Evolutionary conservation across 1,284 basidiomycete genomes (phyloP).

Genomic region (Lignosus rhinocerotis): DNA sequence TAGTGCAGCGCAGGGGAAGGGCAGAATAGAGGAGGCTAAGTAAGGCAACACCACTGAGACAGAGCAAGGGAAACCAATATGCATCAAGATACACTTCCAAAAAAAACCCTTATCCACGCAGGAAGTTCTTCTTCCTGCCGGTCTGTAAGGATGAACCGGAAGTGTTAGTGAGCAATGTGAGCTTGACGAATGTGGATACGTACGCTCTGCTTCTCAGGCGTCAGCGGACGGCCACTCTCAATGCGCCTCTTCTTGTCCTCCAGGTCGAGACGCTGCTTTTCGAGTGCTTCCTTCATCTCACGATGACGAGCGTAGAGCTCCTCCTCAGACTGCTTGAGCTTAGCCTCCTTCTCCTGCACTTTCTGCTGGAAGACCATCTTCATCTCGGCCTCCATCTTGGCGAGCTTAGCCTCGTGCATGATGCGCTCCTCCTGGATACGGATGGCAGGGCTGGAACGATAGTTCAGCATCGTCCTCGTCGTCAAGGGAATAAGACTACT

Average conservation of each 20-base stretch:
- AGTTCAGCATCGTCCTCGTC: constrained; percentile 10
- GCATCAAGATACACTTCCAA: constrained; percentile 18
- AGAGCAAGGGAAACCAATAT: constrained; percentile 29
- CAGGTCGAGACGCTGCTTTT: constrained; percentile 93
- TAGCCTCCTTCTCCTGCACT: constrained; percentile 97
- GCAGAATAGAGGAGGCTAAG: constrained; percentile 32
- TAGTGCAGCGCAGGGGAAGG: constrained; percentile 33
- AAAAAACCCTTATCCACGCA: constrained; percentile 53
- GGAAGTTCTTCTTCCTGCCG: constrained; percentile 78
- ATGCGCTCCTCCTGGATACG: constrained; percentile 94
- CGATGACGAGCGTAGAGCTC: constrained; percentile 96
- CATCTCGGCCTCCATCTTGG: constrained; percentile 99
- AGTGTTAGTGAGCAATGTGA: not conserved
- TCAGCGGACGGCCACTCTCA: constrained; percentile 91
- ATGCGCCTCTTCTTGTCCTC: constrained; percentile 98
- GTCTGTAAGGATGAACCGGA: constrained; percentile 39
- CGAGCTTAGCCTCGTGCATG: constrained; percentile 91
- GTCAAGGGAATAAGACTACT: constrained; percentile 34
- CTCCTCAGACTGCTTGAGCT: constrained; percentile 97
- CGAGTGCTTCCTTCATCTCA: constrained; percentile 98
- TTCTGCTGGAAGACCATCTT: constrained; percentile 99
- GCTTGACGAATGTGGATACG: constrained; percentile 31
- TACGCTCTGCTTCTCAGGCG: constrained; percentile 87
- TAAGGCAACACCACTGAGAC: constrained; percentile 36
- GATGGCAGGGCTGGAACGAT: constrained; percentile 74